Percentiles rank a stretch among this genome's conserved stretches.
phyloP scores from a whole-genome alignment of 1,284 basidiomycete species.

The Pisolithus thermaeus region DNA sequence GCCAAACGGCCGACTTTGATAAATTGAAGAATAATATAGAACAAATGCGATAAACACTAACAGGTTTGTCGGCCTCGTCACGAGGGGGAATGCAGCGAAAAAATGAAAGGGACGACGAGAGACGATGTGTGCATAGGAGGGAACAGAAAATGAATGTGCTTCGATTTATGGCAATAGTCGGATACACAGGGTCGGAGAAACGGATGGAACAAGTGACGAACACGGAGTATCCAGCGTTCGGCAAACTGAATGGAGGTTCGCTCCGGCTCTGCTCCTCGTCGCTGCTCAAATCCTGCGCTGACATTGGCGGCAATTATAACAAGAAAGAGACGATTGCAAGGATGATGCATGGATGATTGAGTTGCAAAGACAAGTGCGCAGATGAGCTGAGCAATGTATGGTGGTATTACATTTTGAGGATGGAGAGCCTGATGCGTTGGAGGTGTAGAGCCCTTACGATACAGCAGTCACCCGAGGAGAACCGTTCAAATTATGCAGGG shows the following conservation, averaged over 20 bases:
- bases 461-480: constrained; percentile 43
- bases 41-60: constrained; percentile 38
- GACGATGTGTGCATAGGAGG: constrained; percentile 46
- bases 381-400: constrained; percentile 52
- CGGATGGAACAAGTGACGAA: not conserved
- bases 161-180: constrained; percentile 16
- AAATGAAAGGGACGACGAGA: constrained; percentile 36
- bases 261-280: constrained; percentile 6
- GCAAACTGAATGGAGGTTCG: constrained; percentile 14
- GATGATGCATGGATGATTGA: constrained; percentile 71
- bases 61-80: constrained; percentile 37
- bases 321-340: constrained; percentile 52
- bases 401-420: constrained; percentile 74
- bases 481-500: constrained; percentile 59
- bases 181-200: not conserved
- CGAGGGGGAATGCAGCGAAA: constrained; percentile 29
- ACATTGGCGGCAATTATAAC: constrained; percentile 43
- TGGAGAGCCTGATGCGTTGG: constrained; percentile 15
- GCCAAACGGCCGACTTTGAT: constrained; percentile 41
- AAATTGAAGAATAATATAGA: constrained; percentile 78
- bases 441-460: constrained; percentile 38
- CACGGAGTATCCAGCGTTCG: constrained; percentile 19
- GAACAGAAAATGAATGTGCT: constrained; percentile 44
- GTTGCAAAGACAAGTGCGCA: constrained; percentile 54
- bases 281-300: constrained; percentile 39